Evolutionary conservation across 2,329 filamentous ascomycete genomes (phyloP), one percentile per base, ranked within the genome.

Genomic region (Diaporthe humulicola): DNA sequence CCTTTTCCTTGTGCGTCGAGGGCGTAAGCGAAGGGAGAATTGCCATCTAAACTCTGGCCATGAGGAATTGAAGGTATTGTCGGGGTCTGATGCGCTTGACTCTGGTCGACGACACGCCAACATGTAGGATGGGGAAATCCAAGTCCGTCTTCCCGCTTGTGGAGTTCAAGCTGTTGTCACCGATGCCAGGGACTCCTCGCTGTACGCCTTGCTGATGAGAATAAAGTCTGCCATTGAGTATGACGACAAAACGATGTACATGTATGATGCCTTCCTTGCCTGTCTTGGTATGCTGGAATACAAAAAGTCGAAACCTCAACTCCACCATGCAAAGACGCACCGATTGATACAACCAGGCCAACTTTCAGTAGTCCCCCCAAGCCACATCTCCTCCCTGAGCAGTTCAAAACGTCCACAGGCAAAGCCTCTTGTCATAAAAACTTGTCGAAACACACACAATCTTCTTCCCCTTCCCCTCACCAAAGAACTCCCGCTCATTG

Each of bases 391-490:
- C 30, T 33, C 30, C 12, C 17, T 33, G 6, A 8, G 6, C 15
- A 19, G 45, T n/a, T 69, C 64, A 69, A 57, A 78, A 76, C 57
- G 86, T 82, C 93, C 94, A 96, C 1, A 94, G 79, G 82, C 93
- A 95, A 42, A 95, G 79, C 60, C 93, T 82, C 80, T 88, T 90
- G 82, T 95, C 93, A 77, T 95, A 95, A 78, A 95, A 96, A 81
- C 93, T 95, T 0, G 93, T 95, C 30, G 92, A 94, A 1, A 95
- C 86, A 78, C 92, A 89, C 28, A 86, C 78, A 48, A 87, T 73
- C 9, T 84, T 73, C 5, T 76, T 73, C 0, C 74, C 78, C 70
- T 80, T 78, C 9, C 79, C 79, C 10, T 77, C 76, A 6, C 78
- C 79, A 14, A 45, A 33, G 12, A 45, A 50, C n/a, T 42, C 33